These are phyloP conservation scores for Saksenaea oblongispora DNA, from an alignment of 371 early-diverging fungal genomes.

Conservation along the genomic window DNA sequence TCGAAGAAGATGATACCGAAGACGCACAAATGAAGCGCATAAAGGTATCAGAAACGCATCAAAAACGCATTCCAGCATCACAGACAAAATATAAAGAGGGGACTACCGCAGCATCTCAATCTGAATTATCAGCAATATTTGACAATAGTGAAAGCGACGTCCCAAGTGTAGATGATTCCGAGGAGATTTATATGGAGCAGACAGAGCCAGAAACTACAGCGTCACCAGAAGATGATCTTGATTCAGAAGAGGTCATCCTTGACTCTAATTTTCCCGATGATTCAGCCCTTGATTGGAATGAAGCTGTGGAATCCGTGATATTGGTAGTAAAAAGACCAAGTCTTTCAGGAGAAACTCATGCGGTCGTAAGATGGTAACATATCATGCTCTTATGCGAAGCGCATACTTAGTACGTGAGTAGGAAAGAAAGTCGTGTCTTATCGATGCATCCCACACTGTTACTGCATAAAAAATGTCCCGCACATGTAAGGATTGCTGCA, in stretches of 20 bases:
- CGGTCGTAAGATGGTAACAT: not conserved
- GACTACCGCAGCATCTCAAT: no score
- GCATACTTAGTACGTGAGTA: not conserved
- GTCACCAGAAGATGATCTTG: not conserved
- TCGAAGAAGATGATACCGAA: no score
- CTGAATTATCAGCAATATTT: no score
- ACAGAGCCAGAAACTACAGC: not conserved
- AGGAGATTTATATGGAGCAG: not conserved
- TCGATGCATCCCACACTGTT: not conserved
- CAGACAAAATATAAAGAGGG: no score
- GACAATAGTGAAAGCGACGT: no score
- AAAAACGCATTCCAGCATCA: no score
- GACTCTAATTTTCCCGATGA: not conserved
- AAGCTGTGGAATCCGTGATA: not conserved
- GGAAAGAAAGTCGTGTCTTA: not conserved
- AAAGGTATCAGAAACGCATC: no score
- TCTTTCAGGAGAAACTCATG: not conserved
- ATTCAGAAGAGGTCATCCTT: not conserved
- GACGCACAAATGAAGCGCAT: no score
- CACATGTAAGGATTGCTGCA: not conserved
- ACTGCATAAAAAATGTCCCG: not conserved
- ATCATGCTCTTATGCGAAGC: not conserved
- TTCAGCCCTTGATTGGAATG: not conserved
- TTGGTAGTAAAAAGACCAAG: not conserved
- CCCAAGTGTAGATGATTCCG: not conserved